Percentiles rank a stretch among this genome's conserved stretches.
Conservation (phyloP, 768 basidiomycete genomes). For the Mycena crocata region DNA sequence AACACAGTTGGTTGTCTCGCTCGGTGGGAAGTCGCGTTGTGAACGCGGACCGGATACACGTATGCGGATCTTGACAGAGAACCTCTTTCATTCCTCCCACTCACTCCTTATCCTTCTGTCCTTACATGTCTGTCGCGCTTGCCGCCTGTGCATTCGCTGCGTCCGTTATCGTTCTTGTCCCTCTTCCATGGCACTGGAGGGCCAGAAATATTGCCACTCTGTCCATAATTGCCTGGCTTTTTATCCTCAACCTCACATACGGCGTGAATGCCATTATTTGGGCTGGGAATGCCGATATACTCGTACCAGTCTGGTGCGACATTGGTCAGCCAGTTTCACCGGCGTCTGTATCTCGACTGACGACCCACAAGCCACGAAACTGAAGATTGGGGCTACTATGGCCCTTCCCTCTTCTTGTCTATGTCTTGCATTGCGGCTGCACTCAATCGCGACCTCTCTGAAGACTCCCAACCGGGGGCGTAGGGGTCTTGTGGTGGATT, state of each 20-base stretch:
- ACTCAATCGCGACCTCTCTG: conserved; percentile 49
- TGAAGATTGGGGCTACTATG: conserved; percentile 62
- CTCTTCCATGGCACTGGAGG: conserved; percentile 49
- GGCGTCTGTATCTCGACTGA: not conserved
- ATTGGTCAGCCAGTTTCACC: conserved; percentile 60
- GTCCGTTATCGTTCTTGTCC: conserved; percentile 53
- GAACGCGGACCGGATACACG: not conserved
- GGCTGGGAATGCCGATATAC: conserved; percentile 60
- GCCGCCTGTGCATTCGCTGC: conserved; percentile 1
- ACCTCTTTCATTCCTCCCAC: not conserved
- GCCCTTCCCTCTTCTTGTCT: conserved; percentile 72
- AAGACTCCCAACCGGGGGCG: conserved; percentile 29
- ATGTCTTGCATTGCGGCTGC: conserved; percentile 66
- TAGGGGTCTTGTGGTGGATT: conserved; percentile 51
- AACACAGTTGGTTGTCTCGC: too few relatives aligned
- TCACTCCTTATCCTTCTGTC: not conserved
- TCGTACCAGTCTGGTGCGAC: conserved; percentile 78
- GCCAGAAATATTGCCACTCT: conserved; percentile 59
- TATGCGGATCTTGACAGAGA: not conserved
- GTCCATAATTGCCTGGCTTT: conserved; percentile 65
- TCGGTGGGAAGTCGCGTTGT: not conserved
- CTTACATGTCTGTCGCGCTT: conserved; percentile 14
- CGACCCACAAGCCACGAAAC: conserved; percentile 60
- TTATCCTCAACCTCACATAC: conserved; percentile 59
- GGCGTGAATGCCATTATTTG: conserved; percentile 73